Base-by-base conservation (phyloP, 1,139 yeast species). In the Magnusiomyces magnusii region DNA sequence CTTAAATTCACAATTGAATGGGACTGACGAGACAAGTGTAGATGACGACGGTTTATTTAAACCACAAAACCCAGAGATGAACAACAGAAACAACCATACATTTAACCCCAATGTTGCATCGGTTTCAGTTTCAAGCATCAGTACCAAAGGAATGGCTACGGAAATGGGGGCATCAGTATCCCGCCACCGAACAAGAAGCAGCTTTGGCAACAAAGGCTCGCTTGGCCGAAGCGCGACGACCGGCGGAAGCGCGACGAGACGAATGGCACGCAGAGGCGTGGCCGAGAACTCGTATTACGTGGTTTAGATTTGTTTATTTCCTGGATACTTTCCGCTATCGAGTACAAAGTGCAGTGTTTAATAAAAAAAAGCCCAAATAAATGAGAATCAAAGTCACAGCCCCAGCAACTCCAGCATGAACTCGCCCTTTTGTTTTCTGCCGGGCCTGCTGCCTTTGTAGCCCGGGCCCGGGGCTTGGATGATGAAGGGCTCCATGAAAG, bases 281-380 rank as follows among this genome's bases (percentile, higher is more conserved):
- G 23, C 55, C 23, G 55, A 42, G 41, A 52, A 52, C 36, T 52
- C 55, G n/a, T 52, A 52, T 28, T 52, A 39, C 34, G 34, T 52
- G 31, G 55, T 52, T 39, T 52, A 25, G 44, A 39, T 25, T 3
- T 7, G 7, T 31, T 31, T 31, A 13, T 7, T 31, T 31, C 10
- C 36, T 31, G n/a, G n/a, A n/a, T n/a, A 3, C 21, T 23, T 47
- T 47, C 21, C 21, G 2, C 13, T 47, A 10, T 47, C n/a, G n/a
- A n/a, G n/a, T n/a, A n/a, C n/a, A n/a, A n/a, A n/a, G n/a, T n/a
- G n/a, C n/a, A n/a, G n/a, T n/a, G n/a, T 23, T 47, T 24, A 7
- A 31, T 31, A 31, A 31, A 31, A 7, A 31, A 7, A 31, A 7
- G 36, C 13, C 7, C 10, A 31, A 7, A 7, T 31, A 31, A 7